Evolutionary conservation across 768 basidiomycete species (phyloP), one percentile per base, ranked within the genome.

Genomic region (Pleurotus salmoneostramineus): DNA sequence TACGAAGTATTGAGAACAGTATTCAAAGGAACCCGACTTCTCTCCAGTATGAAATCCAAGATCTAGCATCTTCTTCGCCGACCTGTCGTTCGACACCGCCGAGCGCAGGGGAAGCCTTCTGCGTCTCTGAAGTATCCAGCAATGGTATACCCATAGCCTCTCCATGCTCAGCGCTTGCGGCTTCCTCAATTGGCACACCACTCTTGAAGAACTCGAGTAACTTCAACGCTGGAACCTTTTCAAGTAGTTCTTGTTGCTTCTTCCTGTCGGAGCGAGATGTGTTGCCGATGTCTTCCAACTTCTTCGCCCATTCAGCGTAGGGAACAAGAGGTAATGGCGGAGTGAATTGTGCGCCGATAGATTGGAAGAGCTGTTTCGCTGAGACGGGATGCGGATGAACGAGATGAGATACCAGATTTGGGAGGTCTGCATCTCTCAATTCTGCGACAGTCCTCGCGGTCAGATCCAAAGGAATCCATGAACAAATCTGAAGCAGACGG

Each of bases 391-490:
- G 48, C 31, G 65, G 64, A 56, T 66, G 64, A 6, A 61, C 62
- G 17, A 67, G 45, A 57, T 65, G 59, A 33, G 62, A 58, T 3
- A 62, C 57, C 4, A 55, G 3, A 2, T 47, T 43, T 42, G 56
- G 37, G 8, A 33, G 36, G 10, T 61, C 34, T 7, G 61, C 42
- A 35, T 46, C 50, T 2, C 50, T 37, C 57, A 67, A 54, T 35
- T 66, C 67, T 15, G 57, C 54, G 31, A 67, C 34, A 2, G 65
- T 60, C 32, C 44, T 43, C 27, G 67, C 69, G 15, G 61, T 65
- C 14, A 60, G 49, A 31, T 68, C 62, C 4, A 64, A 37, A 5
- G 69, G 66, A 27, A 70, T 62, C 69, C 69, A 70, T 0, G 62
- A 63, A 33, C 63, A 56, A 10, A 36, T 59, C 61, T 62, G 35